A percentile compares a stretch with the other conserved stretches of the same genome.
These are phyloP conservation scores for Mycena vulgaris DNA, from an alignment of 768 basidiomycete species.

Conservation along the genomic window DNA sequence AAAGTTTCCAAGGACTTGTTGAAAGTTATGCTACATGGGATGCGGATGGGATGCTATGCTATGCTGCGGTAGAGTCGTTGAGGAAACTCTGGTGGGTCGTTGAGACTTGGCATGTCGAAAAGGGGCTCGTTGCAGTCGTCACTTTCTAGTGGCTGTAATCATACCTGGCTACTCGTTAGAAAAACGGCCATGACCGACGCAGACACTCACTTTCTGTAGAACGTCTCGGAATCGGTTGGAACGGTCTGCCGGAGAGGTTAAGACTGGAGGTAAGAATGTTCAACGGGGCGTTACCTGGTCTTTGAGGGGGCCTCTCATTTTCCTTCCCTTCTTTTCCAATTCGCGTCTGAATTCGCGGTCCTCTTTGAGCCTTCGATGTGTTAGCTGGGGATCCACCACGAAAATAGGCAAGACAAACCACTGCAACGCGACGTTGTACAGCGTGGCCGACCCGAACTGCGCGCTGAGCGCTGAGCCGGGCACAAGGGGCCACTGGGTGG, in stretches of 20 bases:
- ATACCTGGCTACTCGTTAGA: conserved; percentile 53
- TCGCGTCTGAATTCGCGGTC: conserved; percentile 79
- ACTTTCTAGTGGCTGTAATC: conserved; percentile 59
- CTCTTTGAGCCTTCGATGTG: conserved; percentile 63
- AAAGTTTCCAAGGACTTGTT: conserved; percentile 23
- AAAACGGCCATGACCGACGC: not conserved
- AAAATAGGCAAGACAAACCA: conserved; percentile 64
- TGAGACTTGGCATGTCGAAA: not conserved
- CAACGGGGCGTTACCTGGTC: conserved; percentile 60
- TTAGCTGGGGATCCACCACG: not conserved
- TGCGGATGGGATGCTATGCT: conserved; percentile 15
- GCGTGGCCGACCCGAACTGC: conserved; percentile 46
- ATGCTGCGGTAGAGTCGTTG: conserved; percentile 18
- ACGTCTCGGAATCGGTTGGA: conserved; percentile 85
- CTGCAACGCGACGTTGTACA: conserved; percentile 84
- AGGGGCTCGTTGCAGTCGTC: not conserved
- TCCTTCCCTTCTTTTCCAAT: conserved; percentile 71
- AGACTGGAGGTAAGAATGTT: conserved; percentile 16
- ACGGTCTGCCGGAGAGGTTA: conserved; percentile 56
- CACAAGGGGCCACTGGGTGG: conserved; percentile 79
- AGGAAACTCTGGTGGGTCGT: conserved; percentile 31
- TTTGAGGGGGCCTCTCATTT: conserved; percentile 72
- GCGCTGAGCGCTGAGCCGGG: conserved; percentile 39
- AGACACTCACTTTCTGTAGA: conserved; percentile 84
- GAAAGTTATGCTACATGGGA: conserved; percentile 30